Evolutionary conservation across 2,329 filamentous ascomycete species (phyloP).

Genomic region (Curvularia sp.): DNA sequence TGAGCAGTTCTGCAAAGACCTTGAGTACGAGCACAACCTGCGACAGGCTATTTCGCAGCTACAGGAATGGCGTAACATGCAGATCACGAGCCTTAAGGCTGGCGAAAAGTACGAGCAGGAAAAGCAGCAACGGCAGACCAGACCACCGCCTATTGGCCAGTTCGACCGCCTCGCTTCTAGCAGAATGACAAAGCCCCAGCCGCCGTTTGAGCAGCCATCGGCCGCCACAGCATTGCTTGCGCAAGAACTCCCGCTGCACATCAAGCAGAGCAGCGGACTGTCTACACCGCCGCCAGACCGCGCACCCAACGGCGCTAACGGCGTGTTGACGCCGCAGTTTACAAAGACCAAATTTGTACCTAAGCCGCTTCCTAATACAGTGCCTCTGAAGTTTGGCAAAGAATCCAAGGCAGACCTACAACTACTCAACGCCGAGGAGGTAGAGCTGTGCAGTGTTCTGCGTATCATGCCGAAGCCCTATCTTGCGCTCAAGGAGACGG

Average conservation of each 20-base stretch:
- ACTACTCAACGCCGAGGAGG: constrained; percentile 82
- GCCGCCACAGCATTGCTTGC: constrained; percentile 79
- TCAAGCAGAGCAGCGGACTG: constrained; percentile 53
- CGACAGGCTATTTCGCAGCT: constrained; percentile 88
- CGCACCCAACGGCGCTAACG: constrained; percentile 57
- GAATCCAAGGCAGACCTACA: constrained; percentile 84
- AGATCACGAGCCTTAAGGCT: constrained; percentile 81
- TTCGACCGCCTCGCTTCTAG: constrained; percentile 83
- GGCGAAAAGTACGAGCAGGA: constrained; percentile 94
- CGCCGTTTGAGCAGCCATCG: constrained; percentile 71
- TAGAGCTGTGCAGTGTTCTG: constrained; percentile 83
- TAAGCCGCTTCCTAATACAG: constrained; percentile 66
- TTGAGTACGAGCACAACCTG: constrained; percentile 90
- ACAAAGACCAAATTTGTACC: constrained; percentile 60
- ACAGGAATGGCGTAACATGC: constrained; percentile 89
- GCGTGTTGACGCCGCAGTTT: constrained; percentile 49
- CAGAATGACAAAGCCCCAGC: constrained; percentile 70
- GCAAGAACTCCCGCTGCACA: constrained; percentile 74
- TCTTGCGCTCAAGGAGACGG: constrained; percentile 88
- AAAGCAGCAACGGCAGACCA: constrained; percentile 76
- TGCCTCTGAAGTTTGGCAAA: constrained; percentile 72
- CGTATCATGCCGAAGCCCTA: constrained; percentile 94
- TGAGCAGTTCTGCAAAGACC: constrained; percentile 80
- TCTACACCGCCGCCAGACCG: constrained; percentile 53
- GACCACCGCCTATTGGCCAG: constrained; percentile 72